Conservation (phyloP, 108 stramenopile species). For the Fragilaria crotonensis region DNA sequence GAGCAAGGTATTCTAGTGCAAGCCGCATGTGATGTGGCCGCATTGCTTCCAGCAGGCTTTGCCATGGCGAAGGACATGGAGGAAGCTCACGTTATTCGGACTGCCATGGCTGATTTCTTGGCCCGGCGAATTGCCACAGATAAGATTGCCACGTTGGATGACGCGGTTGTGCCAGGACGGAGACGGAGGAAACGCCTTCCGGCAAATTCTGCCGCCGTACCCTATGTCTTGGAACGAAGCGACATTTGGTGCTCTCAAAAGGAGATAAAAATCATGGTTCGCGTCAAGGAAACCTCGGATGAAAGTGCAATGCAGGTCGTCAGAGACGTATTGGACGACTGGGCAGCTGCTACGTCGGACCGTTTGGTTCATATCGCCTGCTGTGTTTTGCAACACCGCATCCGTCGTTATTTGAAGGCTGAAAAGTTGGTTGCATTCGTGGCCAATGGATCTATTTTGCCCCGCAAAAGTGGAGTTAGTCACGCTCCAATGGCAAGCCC, state of each 20-base stretch:
- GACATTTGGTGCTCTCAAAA: conserved; percentile 38
- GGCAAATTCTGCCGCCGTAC: conserved; percentile 11
- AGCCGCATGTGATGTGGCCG: not conserved
- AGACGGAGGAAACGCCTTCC: conserved; percentile 9
- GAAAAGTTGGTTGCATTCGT: conserved; percentile 71
- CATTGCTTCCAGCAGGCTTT: not conserved
- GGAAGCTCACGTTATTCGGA: not conserved
- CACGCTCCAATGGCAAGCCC: conserved; percentile 66
- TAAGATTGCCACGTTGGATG: not conserved
- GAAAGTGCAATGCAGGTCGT: not conserved
- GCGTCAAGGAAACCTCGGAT: not conserved
- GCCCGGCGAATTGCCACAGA: not conserved
- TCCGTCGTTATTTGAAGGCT: conserved; percentile 33
- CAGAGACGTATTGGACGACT: not conserved
- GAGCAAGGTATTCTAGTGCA: not conserved
- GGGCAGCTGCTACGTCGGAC: not conserved
- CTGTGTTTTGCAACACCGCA: conserved; percentile 49
- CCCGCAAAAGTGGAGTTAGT: conserved; percentile 72
- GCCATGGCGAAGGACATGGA: not conserved
- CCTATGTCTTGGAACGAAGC: conserved; percentile 67
- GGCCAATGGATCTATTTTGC: conserved; percentile 69
- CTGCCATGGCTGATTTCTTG: not conserved
- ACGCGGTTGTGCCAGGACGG: too few species aligned
- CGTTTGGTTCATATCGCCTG: conserved; percentile 42
- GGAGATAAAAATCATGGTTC: conserved; percentile 17